Evolutionary conservation across 208 protist species (phyloP), one percentile per base, ranked within the genome.

Genomic region (Trypanosoma vivax): DNA sequence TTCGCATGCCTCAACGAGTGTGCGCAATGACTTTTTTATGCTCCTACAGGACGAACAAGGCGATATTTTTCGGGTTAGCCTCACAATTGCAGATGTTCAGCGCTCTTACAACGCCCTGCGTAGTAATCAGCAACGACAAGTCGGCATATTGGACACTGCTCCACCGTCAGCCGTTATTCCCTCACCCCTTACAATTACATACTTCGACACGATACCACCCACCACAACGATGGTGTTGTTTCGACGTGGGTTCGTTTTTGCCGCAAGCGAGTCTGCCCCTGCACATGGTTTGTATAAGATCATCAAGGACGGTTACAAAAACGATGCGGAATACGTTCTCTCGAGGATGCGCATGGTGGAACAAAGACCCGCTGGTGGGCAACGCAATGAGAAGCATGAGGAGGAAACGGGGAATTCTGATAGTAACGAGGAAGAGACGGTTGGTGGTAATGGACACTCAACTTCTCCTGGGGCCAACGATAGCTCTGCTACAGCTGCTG

Each of bases 141-240:
- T n/a, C n/a, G n/a, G n/a, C n/a, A n/a, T n/a, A n/a, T n/a, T n/a
- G n/a, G n/a, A n/a, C n/a, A n/a, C n/a, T n/a, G 16, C 10, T 35
- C 10, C 33, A n/a, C 11, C 48, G 7, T 18, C 29, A 5, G 25
- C 50, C 7, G 40, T 65, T 27, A 40, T 62, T 10, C 63, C 70
- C n/a, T 88, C 79, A 42, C 64, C 69, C 10, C 65, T 98, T 0
- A 59, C 70, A 6, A 71, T 98, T 27, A 67, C 80, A 25, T 99
- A 99, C 76, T 99, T 99, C 65, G 98, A 99, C 53, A 99, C 97
- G 0, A 71, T 99, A 5, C 87, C 97, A 10, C 60, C 90, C 0
- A 74, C 94, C 3, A 87, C 60, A 14, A 55, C 73, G 7, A 70
- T 99, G 45, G 80, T 60, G 38, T 76, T 99, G 9, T 84, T 99